Percentiles rank a stretch among this genome's conserved stretches.
Evolutionary conservation across 805 yeast genomes (phyloP).

Genomic region (Pichia cephalocereana): DNA sequence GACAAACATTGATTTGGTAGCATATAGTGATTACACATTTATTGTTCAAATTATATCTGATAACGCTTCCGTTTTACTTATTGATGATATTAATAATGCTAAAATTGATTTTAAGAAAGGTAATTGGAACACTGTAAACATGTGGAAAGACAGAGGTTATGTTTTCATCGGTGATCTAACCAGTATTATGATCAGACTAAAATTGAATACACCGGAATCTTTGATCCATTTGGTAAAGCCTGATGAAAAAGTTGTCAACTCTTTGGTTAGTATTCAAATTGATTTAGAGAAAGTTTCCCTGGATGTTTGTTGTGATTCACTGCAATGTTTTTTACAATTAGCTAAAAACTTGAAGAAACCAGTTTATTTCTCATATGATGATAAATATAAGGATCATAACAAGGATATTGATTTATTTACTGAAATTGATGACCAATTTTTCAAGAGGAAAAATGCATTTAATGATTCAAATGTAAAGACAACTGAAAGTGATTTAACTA

Average conservation of each 20-base stretch:
- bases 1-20: slow-evolving; percentile 43
- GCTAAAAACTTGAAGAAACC: slow-evolving; percentile 68
- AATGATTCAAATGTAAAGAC: slow-evolving; percentile 8
- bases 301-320: slow-evolving; percentile 74
- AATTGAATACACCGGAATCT: slow-evolving; percentile 5
- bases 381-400: slow-evolving; percentile 39
- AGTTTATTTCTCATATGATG: slow-evolving; percentile 46
- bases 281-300: slow-evolving; percentile 34
- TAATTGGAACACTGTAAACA: slow-evolving; percentile 32
- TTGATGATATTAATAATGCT: slow-evolving; percentile 48
- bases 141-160: slow-evolving; percentile 40
- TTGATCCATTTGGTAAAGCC: neutral
- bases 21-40: slow-evolving; percentile 20
- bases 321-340: slow-evolving; percentile 59
- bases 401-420: slow-evolving; percentile 32
- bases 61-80: slow-evolving; percentile 41
- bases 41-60: slow-evolving; percentile 32
- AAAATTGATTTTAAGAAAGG: slow-evolving; percentile 16
- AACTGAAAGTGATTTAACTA: neutral
- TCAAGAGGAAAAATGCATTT: neutral
- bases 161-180: slow-evolving; percentile 41
- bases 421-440: slow-evolving; percentile 32
- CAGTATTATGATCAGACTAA: slow-evolving; percentile 27
- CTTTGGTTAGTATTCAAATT: slow-evolving; percentile 3
- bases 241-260: slow-evolving; percentile 17